Evolutionary conservation across 169 alveolate species (phyloP).

Genomic region (Fabrea salina): DNA sequence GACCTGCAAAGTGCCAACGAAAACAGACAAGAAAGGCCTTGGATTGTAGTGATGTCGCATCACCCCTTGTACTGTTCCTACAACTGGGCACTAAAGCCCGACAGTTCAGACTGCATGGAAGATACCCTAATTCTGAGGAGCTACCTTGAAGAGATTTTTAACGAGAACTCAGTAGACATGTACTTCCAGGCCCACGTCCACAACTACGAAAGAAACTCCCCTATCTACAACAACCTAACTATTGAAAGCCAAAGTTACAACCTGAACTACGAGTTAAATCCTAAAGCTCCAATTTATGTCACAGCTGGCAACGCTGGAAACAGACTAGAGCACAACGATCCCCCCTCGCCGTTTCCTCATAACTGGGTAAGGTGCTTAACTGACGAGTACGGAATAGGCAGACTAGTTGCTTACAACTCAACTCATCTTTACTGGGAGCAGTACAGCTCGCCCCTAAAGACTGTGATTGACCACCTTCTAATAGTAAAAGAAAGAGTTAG

Average conservation of each 20-base stretch:
- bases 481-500: constrained; percentile 27
- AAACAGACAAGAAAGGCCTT: constrained; percentile 15
- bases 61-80: constrained; percentile 16
- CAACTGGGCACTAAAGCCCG: too few relatives aligned
- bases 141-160: constrained; percentile 9
- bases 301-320: constrained; percentile 24
- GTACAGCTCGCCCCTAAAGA: not conserved
- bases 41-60: not conserved
- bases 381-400: too few relatives aligned
- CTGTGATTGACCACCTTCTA: constrained; percentile 13
- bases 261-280: constrained; percentile 2
- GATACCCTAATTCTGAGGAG: not conserved
- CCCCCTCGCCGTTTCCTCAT: too few relatives aligned
- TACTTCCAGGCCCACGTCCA: constrained; percentile 23
- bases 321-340: too few relatives aligned
- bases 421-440: not conserved
- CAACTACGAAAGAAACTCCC: constrained; percentile 16
- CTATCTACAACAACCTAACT: constrained; percentile 15
- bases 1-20: constrained; percentile 13
- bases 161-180: constrained; percentile 16
- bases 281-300: constrained; percentile 27
- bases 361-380: too few relatives aligned
- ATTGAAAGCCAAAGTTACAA: not conserved
- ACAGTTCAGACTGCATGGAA: constrained; percentile 29
- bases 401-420: not conserved